phyloP scores from a whole-genome alignment of 129 eudicot species.

The Oenanthe sinensis region DNA sequence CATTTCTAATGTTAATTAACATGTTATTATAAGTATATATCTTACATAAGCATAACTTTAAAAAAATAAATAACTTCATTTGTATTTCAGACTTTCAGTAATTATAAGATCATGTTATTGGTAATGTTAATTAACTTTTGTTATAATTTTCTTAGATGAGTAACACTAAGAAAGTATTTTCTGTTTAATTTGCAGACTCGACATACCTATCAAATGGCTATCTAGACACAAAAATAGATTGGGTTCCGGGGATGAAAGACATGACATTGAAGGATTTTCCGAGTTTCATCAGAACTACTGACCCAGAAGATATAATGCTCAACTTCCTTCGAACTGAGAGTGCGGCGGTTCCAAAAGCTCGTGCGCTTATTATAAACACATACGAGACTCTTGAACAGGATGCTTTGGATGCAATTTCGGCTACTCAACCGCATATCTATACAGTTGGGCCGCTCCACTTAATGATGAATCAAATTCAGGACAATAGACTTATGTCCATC shows the following conservation, averaged over 20 bases:
- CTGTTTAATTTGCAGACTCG: conserved; percentile 24
- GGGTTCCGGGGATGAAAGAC: conserved; percentile 50
- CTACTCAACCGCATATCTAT: conserved; percentile 20
- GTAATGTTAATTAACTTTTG: no score
- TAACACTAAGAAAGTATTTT: background rate
- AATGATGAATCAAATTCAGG: conserved; percentile 25
- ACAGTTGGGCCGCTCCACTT: conserved; percentile 43
- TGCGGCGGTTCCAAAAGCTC: conserved; percentile 10
- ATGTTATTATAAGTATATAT: no score
- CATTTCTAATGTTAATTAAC: no score
- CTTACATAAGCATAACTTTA: no score
- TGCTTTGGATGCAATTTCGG: conserved; percentile 23
- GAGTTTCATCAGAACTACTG: conserved; percentile 52
- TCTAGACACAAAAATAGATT: conserved; percentile 39
- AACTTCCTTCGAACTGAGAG: conserved; percentile 22
- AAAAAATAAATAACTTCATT: no score
- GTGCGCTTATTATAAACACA: conserved; percentile 50
- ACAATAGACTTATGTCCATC: conserved; percentile 22
- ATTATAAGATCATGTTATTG: no score
- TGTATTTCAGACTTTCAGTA: no score
- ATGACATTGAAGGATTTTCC: conserved; percentile 49
- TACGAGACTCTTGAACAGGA: conserved; percentile 48
- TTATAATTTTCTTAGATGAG: background rate
- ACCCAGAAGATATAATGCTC: conserved; percentile 41
- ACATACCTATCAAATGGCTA: conserved; percentile 45